Evolutionary conservation across 179 eudicot species (phyloP).

Genomic region (Dionaea muscipula): DNA sequence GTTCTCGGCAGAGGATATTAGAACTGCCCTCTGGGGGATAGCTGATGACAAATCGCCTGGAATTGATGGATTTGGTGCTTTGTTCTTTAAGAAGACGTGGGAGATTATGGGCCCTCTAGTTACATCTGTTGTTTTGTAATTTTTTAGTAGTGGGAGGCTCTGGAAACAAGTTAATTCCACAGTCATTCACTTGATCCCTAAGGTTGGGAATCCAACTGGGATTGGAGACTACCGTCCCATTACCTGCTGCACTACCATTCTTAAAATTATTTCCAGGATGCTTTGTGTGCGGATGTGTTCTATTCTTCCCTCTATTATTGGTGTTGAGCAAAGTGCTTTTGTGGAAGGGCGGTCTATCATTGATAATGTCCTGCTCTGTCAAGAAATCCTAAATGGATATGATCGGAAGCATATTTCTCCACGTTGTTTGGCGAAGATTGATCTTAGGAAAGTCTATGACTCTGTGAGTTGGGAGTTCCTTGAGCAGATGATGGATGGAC

Average conservation of each 20-base stretch:
- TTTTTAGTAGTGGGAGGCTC: background rate
- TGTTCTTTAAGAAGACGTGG: background rate
- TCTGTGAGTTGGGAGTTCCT: background rate
- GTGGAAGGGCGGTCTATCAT: background rate
- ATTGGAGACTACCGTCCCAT: background rate
- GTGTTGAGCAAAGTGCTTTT: background rate
- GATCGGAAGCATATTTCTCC: background rate
- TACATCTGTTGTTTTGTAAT: background rate
- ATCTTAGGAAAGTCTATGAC: background rate
- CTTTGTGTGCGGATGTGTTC: background rate
- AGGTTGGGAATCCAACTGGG: background rate
- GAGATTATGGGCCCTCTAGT: background rate
- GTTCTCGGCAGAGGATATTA: too few relatives aligned
- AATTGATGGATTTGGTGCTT: background rate
- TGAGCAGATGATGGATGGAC: background rate
- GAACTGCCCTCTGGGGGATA: too few relatives aligned
- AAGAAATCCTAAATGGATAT: background rate
- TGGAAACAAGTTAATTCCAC: background rate
- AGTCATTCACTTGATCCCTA: background rate
- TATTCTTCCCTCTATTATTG: background rate
- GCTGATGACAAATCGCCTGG: background rate
- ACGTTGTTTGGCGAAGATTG: background rate
- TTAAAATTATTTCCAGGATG: background rate
- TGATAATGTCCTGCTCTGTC: background rate
- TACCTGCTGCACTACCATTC: background rate